Evolutionary conservation across 768 basidiomycete species (phyloP), one percentile per base, ranked within the genome.

Genomic region (Calocybe cyanea): DNA sequence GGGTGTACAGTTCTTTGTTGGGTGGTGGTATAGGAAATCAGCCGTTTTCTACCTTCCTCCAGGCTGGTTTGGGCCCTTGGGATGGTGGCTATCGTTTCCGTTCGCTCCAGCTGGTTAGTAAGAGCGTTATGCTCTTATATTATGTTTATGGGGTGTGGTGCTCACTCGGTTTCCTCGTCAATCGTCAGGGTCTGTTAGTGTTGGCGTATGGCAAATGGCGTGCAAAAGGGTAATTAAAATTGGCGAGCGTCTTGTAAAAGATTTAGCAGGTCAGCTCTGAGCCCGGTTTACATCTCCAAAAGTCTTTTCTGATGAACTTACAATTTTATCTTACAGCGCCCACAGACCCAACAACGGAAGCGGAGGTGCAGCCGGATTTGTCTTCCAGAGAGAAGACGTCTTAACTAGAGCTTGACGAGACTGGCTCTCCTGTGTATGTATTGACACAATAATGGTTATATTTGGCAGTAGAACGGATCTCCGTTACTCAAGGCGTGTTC

Each of bases 201-300:
- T 92, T 33, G 89, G 87, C 1, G 79, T 92, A 32, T 99, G 95
- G 95, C 88, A 92, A 59, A 90, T 96, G 83, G 88, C 92, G 7
- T 94, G 92, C 65, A 83, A 80, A 52, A 76, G 92, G 41, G 86
- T 92, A n/a, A 75, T 97, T 47, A 75, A 77, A 48, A 73, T 84
- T n/a, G 75, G 82, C 36, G 90, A 92, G 63, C 75, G 79, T 18
- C 71, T 85, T 4, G 81, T 85, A 45, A 85, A 78, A 60, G 85
- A 85, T 46, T 58, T 87, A 36, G 56, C 68, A 7, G 65, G 77
- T 78, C 53, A 64, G 70, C 53, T 5, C 6, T 28, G 6, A 28
- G 5, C 25, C 11, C 25, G 11, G 6, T 28, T 6, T 28, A 6
- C 6, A 28, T 23, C 5, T 10, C 35, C n/a, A 15, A 13, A 6